Base-by-base conservation (phyloP, 176 grass and related monocot genomes). In the Stipa capillata region DNA sequence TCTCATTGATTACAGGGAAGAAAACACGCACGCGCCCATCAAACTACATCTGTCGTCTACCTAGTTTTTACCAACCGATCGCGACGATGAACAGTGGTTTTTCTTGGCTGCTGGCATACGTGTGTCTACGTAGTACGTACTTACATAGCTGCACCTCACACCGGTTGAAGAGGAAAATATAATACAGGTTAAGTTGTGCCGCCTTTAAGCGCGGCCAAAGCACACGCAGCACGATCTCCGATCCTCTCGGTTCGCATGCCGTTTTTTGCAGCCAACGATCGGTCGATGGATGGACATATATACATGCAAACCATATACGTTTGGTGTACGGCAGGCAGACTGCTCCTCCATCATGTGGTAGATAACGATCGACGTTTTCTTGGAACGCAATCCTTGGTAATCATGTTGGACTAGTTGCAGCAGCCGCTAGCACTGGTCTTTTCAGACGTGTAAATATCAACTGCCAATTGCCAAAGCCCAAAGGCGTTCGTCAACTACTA, bases 341-440 rank as follows among this genome's bases (percentile, higher is more conserved):
- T n/a, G n/a, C 40, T 69, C 12, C 8, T 43, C 65, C 65, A 34
- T 28, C n/a, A n/a, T 9, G 20, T 37, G 34, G 34, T 20, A 36
- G 62, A 25, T 63, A 53, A 17, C 7, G 52, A 69, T 31, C 42
- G 66, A 1, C 4, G 21, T 48, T 84, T 84, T 74, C 81, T 84
- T 88, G 81, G 68, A 88, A 75, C 35, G 59, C 61, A 88, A 84
- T 75, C 70, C 77, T 75, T 8, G 43, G 18, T 18, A 41, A 69
- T 47, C 57, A 3, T 28, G 64, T 27, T 59, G n/a, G 67, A 2
- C 29, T 44, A 62, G 66, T 28, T 80, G 11, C 29, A 2, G 57
- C 70, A 7, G 37, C 14, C n/a, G 23, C 14, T 13, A 21, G 43
- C 33, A 15, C 43, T 18, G 2, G 32, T 59, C 84, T 24, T 81